Conservation (phyloP, 371 early-diverging fungal genomes). For the Smittium culicis region DNA sequence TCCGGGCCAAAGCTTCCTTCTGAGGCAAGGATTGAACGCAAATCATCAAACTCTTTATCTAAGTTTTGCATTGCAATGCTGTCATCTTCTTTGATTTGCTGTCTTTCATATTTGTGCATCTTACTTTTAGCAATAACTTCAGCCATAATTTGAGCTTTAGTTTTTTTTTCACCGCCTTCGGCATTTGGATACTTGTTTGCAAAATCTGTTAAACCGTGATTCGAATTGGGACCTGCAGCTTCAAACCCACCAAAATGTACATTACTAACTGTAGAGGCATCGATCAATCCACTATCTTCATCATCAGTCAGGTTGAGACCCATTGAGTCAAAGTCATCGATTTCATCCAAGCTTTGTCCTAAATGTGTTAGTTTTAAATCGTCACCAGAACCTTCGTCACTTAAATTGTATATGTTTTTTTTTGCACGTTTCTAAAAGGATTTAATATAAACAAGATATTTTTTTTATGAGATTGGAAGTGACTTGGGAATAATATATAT, state of each 20-base stretch:
- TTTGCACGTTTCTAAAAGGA: slow-evolving; percentile 37
- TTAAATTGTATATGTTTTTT: background rate
- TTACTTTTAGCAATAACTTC: slow-evolving; percentile 95
- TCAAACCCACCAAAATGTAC: slow-evolving; percentile 85
- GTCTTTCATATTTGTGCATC: slow-evolving; percentile 78
- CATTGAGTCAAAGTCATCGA: slow-evolving; percentile 67
- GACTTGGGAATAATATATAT: no score
- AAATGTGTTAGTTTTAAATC: slow-evolving; percentile 59
- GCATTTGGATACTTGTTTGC: no score
- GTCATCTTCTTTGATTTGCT: slow-evolving; percentile 65
- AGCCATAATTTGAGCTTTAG: slow-evolving; percentile 86
- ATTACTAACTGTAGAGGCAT: slow-evolving; percentile 47
- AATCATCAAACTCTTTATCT: slow-evolving; percentile 72
- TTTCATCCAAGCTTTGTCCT: slow-evolving; percentile 70
- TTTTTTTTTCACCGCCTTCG: slow-evolving; percentile 45
- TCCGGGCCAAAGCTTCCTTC: slow-evolving; percentile 17
- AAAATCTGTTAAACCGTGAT: no score
- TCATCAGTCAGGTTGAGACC: slow-evolving; percentile 47
- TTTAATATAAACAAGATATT: no score
- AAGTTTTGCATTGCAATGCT: slow-evolving; percentile 60
- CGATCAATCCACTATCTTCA: slow-evolving; percentile 55
- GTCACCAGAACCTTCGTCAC: slow-evolving; percentile 18
- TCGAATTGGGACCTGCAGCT: slow-evolving; percentile 36
- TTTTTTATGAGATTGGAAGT: no score
- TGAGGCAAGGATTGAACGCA: slow-evolving; percentile 49